Percentiles rank a stretch among this genome's conserved stretches.
These are phyloP conservation scores for Acer negundo DNA, from an alignment of 345 rosid species.

Conservation along the genomic window DNA sequence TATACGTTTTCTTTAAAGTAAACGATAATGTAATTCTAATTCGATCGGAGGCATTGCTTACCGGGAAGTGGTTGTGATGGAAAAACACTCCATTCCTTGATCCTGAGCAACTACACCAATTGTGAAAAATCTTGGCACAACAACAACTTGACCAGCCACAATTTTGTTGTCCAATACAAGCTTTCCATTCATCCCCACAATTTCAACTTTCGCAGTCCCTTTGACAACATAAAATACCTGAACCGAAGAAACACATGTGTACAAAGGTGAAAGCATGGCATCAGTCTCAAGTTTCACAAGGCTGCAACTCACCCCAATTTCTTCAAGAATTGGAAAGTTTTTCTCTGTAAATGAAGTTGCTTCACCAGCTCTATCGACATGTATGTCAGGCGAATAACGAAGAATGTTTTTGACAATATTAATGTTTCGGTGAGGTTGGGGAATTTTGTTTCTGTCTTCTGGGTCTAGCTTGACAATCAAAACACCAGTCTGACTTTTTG, in stretches of 20 bases:
- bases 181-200: slow-evolving; percentile 32
- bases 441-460: slow-evolving; percentile 19
- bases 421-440: neutral
- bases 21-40: too few species aligned
- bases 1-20: too few species aligned
- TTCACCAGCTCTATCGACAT: slow-evolving; percentile 20
- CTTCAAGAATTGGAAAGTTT: slow-evolving; percentile 23
- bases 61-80: slow-evolving; percentile 18
- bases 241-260: neutral
- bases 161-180: slow-evolving; percentile 21
- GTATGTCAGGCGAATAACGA: slow-evolving; percentile 9
- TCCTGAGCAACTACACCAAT: slow-evolving; percentile 13
- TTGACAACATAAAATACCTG: slow-evolving; percentile 16
- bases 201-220: slow-evolving; percentile 34
- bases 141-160: slow-evolving; percentile 31
- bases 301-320: slow-evolving; percentile 26
- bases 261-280: slow-evolving; percentile 29
- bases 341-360: slow-evolving; percentile 7
- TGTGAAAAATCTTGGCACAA: slow-evolving; percentile 32
- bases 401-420: slow-evolving; percentile 5
- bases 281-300: slow-evolving; percentile 16
- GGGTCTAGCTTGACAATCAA: slow-evolving; percentile 22
- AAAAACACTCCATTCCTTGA: slow-evolving; percentile 30
- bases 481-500: slow-evolving; percentile 21
- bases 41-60: neutral